Conservation (phyloP, 495 filamentous ascomycete species). For the Hyaloscypha finlandica region DNA sequence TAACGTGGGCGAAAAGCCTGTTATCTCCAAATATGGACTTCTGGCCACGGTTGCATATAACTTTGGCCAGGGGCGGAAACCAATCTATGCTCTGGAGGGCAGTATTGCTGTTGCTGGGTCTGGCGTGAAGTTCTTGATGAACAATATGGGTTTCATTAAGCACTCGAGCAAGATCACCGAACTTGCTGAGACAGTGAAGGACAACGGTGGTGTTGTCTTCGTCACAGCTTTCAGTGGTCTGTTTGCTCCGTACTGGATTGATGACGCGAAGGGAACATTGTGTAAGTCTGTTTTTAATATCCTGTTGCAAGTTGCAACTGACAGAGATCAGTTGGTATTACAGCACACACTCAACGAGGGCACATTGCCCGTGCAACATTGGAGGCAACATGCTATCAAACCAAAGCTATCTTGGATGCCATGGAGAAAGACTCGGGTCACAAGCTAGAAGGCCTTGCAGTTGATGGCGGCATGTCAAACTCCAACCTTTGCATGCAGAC, state of each 20-base stretch:
- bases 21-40: constrained; percentile 87
- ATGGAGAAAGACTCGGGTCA: constrained; percentile 92
- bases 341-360: constrained; percentile 83
- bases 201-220: constrained; percentile 90
- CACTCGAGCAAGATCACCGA: constrained; percentile 80
- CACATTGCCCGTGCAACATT: constrained; percentile 94
- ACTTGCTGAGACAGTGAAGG: constrained; percentile 76
- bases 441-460: constrained; percentile 72
- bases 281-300: constrained; percentile 32
- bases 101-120: constrained; percentile 90
- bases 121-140: constrained; percentile 86
- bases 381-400: constrained; percentile 94
- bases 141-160: constrained; percentile 84
- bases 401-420: constrained; percentile 89
- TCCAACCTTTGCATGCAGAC: constrained; percentile 97
- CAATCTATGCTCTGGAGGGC: constrained; percentile 90
- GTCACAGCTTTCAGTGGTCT: constrained; percentile 96
- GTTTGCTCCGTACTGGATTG: constrained; percentile 98
- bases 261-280: constrained; percentile 84
- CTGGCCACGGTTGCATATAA: constrained; percentile 86
- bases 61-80: constrained; percentile 67
- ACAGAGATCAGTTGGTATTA: constrained; percentile 71
- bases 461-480: constrained; percentile 94
- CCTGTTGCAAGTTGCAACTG: constrained; percentile 7
- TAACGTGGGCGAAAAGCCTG: constrained; percentile 88